Base-by-base conservation (phyloP, 1,284 basidiomycete species). In the Ganoderma meredithae region DNA sequence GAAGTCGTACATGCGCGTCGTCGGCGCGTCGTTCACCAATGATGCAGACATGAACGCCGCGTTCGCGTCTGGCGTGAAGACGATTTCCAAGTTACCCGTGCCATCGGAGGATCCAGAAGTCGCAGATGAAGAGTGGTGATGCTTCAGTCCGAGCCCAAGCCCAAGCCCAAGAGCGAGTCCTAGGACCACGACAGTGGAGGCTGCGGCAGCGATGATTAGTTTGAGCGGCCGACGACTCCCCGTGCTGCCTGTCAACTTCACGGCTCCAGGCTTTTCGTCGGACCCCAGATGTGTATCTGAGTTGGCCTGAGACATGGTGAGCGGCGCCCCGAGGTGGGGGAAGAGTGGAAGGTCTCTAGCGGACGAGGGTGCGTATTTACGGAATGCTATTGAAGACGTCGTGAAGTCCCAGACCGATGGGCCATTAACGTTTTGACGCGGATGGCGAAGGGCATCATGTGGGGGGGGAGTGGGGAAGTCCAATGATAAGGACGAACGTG, bases 111-210 rank as follows among this genome's bases (percentile, higher is more conserved):
- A 69, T 67, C 63, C 76, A 72, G 60, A 47, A 5, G 31, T 39
- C 22, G 61, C n/a, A 13, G 63, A 44, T n/a, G 62, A 44, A 13
- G 62, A 52, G n/a, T 60, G 17, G 13, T 76, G 75, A 62, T 79
- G 76, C 55, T 76, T 77, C 1, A 84, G 65, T 0, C 81, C 81
- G 13, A 84, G 72, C 7, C 83, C 82, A 19, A 84, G 80, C 6
- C 81, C 83, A 1, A 85, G 77, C 0, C 80, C 80, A 9, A 83
- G 76, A 0, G 71, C 79, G 19, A 83, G 73, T 17, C 73, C 79
- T 7, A 82, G 75, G 7, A 78, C 69, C 39, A 79, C 68, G 52
- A 78, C 17, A 19, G 74, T 25, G 3, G 70, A 73, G 9, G 68
- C 64, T 22, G 68, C 49, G 13, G 62, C 65, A 36, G 71, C 36